Evolutionary conservation across 2,329 filamentous ascomycete genomes (phyloP).

Genomic region (Clonostachys byssicola): DNA sequence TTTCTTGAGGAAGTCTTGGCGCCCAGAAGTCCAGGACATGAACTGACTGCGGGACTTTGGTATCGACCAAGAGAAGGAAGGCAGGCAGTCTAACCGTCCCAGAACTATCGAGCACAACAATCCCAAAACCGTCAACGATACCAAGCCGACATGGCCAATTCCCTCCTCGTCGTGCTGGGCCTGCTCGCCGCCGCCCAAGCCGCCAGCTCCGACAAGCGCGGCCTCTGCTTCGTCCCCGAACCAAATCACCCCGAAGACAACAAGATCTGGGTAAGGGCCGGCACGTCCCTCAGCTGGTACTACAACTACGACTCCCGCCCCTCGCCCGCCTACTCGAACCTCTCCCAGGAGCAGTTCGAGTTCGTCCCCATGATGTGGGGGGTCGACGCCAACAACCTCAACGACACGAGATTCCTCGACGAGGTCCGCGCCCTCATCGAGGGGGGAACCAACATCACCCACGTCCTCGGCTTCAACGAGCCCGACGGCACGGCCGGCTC

Average conservation of each 20-base stretch:
- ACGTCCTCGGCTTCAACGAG: constrained; percentile 77
- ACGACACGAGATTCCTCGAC: constrained; percentile 56
- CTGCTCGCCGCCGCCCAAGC: too few relatives aligned
- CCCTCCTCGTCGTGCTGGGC: too few relatives aligned
- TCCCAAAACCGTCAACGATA: too few relatives aligned
- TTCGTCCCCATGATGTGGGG: constrained; percentile 85
- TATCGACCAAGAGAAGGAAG: too few relatives aligned
- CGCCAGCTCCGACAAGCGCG: constrained; percentile 37
- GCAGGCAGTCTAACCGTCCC: too few relatives aligned
- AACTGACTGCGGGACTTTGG: too few relatives aligned
- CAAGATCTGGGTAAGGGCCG: constrained; percentile 53
- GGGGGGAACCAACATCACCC: constrained; percentile 53
- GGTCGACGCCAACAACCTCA: constrained; percentile 34
- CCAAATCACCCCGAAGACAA: constrained; percentile 54
- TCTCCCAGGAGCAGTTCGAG: constrained; percentile 53
- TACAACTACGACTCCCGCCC: constrained; percentile 70
- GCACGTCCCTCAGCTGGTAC: constrained; percentile 71
- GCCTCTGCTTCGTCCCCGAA: constrained; percentile 65
- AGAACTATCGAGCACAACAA: too few relatives aligned
- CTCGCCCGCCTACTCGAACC: constrained; percentile 41
- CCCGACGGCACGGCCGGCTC: constrained; percentile 54
- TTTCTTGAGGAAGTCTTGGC: too few relatives aligned
- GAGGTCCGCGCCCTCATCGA: constrained; percentile 51
- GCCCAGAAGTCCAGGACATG: too few relatives aligned
- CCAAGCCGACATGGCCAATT: too few relatives aligned